Conservation (phyloP, 257 asterid species). For the Petunia axillaris region DNA sequence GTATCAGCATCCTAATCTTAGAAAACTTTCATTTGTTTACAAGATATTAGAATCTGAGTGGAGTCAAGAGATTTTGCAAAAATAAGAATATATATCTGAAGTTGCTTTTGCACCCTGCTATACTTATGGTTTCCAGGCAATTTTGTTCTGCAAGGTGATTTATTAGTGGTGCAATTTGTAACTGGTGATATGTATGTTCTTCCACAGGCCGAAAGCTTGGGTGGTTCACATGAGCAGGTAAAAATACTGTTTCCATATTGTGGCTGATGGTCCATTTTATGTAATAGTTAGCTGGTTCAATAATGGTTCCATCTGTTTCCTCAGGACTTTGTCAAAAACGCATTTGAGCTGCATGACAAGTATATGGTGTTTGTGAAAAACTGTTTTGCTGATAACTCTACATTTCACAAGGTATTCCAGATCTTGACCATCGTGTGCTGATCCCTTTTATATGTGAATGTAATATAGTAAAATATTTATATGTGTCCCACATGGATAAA, state of each 20-base stretch:
- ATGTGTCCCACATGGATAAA: not conserved
- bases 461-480: not conserved
- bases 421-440: not conserved
- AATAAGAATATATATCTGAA: not conserved
- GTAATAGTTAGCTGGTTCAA: constrained; percentile 7
- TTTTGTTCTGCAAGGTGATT: not conserved
- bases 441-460: not conserved
- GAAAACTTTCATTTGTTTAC: not conserved
- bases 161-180: not conserved
- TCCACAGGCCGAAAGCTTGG: constrained; percentile 43
- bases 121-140: constrained; percentile 1
- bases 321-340: constrained; percentile 48
- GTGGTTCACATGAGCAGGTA: constrained; percentile 52
- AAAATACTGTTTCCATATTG: not conserved
- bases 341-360: constrained; percentile 55
- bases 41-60: not conserved
- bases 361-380: constrained; percentile 40
- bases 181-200: constrained; percentile 27
- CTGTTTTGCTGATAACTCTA: constrained; percentile 44
- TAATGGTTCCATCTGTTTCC: not conserved
- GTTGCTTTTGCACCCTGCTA: not conserved
- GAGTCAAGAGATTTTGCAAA: not conserved
- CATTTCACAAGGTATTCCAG: constrained; percentile 51
- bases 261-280: not conserved
- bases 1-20: not conserved